These are phyloP conservation scores for Isabelozyma heimii DNA, from an alignment of 805 yeast species.

Conservation along the genomic window DNA sequence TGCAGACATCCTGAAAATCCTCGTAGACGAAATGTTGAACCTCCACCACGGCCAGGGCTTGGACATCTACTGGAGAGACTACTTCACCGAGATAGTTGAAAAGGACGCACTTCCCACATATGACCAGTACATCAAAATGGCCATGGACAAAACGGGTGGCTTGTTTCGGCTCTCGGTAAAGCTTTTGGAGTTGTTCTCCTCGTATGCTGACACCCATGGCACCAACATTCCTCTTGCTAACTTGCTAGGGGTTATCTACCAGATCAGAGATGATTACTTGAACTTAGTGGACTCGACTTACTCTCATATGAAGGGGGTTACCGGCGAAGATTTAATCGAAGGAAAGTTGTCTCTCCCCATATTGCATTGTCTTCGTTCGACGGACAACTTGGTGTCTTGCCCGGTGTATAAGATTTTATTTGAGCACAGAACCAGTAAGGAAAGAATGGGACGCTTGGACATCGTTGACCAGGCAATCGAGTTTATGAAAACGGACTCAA, in stretches of 20 bases:
- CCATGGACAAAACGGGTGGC: conserved; percentile 84
- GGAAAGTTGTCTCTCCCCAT: conserved; percentile 89
- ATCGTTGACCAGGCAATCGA: conserved; percentile 17
- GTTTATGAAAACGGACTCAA: conserved; percentile 11
- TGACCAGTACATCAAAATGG: conserved; percentile 70
- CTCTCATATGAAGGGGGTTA: conserved; percentile 64
- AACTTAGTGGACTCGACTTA: conserved; percentile 56
- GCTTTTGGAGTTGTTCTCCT: conserved; percentile 46
- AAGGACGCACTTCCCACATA: conserved; percentile 19
- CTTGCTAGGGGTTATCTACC: conserved; percentile 78
- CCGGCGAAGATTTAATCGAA: conserved; percentile 81
- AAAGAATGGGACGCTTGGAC: conserved; percentile 10
- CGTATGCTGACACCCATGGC: background rate
- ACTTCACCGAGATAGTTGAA: conserved; percentile 7
- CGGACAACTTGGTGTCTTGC: conserved; percentile 5
- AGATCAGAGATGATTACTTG: conserved; percentile 79
- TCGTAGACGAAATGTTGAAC: conserved; percentile 72
- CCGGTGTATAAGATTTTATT: conserved; percentile 24
- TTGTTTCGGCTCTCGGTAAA: conserved; percentile 72
- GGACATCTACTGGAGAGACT: conserved; percentile 86
- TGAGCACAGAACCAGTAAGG: conserved; percentile 10
- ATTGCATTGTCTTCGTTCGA: conserved; percentile 45
- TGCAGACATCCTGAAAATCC: conserved; percentile 36
- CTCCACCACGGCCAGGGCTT: conserved; percentile 88
- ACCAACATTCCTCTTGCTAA: conserved; percentile 48